Evolutionary conservation across 352 stramenopile genomes (phyloP).

Genomic region (Phytophthora sp.): DNA sequence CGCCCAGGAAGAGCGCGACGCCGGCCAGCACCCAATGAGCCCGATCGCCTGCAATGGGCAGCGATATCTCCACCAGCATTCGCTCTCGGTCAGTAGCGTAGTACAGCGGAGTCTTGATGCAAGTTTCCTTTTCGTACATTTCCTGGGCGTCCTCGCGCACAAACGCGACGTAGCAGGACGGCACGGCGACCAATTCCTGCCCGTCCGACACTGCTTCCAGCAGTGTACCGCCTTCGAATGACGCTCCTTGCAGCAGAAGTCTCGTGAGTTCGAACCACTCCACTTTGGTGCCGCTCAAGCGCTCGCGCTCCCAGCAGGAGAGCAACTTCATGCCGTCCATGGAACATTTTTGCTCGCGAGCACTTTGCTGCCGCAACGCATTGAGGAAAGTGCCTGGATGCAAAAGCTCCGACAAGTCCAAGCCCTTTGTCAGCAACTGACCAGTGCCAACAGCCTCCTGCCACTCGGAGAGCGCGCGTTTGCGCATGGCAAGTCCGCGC

Average conservation of each 20-base stretch:
- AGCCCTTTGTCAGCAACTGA: conserved; percentile 69
- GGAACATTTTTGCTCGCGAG: conserved; percentile 78
- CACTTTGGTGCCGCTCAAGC: conserved; percentile 43
- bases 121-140: conserved; percentile 76
- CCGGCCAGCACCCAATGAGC: conserved; percentile 82
- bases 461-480: conserved; percentile 87
- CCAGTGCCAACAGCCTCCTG: conserved; percentile 61
- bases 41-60: conserved; percentile 78
- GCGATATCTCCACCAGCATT: conserved; percentile 82
- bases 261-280: conserved; percentile 87
- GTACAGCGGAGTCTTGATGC: conserved; percentile 83
- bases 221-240: conserved; percentile 81
- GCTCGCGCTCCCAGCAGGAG: conserved; percentile 89
- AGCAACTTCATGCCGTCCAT: conserved; percentile 93
- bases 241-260: conserved; percentile 88
- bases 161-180: conserved; percentile 85
- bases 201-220: conserved; percentile 84
- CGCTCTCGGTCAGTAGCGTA: conserved; percentile 77
- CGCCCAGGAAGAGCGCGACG: conserved; percentile 83
- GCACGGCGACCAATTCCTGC: conserved; percentile 81
- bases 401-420: conserved; percentile 93
- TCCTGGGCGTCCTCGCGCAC: conserved; percentile 77
- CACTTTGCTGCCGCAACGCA: conserved; percentile 92
- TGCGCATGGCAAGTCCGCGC: conserved; percentile 75
- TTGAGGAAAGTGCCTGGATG: conserved; percentile 96